phyloP scores from a whole-genome alignment of 257 asterid genomes.

The Nemophila menziesii region DNA sequence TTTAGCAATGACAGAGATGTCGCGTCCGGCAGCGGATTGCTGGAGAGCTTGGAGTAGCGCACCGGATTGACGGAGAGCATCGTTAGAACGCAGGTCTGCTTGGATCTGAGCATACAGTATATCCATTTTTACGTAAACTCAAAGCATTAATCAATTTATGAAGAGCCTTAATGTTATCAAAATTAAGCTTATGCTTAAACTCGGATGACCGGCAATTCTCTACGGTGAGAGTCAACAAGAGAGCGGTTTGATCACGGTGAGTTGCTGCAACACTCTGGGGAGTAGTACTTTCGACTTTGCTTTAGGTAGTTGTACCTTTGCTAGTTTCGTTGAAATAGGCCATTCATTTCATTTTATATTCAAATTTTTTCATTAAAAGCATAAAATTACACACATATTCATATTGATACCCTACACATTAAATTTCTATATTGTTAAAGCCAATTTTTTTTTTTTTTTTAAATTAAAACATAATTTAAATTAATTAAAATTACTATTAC shows the following conservation, averaged over 20 bases:
- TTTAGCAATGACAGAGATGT: conserved; percentile 76
- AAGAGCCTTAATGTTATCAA: neutral
- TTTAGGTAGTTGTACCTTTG: neutral
- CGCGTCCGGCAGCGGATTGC: conserved; percentile 90
- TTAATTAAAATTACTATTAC: too few species aligned
- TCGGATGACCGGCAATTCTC: neutral
- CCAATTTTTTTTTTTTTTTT: too few species aligned
- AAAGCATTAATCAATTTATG: neutral
- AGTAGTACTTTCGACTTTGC: neutral
- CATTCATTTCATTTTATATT: too few species aligned
- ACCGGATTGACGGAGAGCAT: conserved; percentile 87
- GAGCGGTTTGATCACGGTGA: neutral
- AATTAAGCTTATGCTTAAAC: neutral
- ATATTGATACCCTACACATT: too few species aligned
- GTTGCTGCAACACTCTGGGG: neutral
- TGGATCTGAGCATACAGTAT: conserved; percentile 86
- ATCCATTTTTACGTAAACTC: conserved; percentile 35
- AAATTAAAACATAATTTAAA: too few species aligned
- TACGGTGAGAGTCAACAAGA: neutral
- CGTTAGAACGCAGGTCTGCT: conserved; percentile 84
- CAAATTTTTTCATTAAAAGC: too few species aligned
- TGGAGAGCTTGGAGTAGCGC: conserved; percentile 89
- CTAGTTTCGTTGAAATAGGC: too few species aligned
- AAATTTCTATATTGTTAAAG: too few species aligned
- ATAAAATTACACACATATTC: too few species aligned